Evolutionary conservation across 345 rosid species (phyloP), one percentile per base, ranked within the genome.

Genomic region (Eucalyptus marginata): DNA sequence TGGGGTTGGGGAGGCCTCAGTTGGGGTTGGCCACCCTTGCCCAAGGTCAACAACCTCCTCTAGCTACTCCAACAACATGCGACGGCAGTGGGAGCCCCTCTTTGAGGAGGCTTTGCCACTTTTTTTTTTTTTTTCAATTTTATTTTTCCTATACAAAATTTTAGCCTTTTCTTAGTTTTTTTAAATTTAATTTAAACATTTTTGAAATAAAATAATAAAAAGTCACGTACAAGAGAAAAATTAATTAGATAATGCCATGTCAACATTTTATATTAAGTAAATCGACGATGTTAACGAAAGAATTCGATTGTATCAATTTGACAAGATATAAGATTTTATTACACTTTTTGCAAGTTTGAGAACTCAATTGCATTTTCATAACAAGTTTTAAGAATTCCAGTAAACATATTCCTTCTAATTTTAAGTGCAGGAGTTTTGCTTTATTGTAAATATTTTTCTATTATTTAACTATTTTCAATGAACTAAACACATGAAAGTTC

Each of bases 61-160:
- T 6, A 0, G 22, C 54, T 8, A 51, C 22, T 51, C 54, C 18
- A 51, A 51, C 0, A 0, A 51, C 7, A 6, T 6, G 54, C 2
- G 0, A 7, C 0, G 1, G 3, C 2, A 0, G 0, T 6, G 54
- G 54, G 54, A 51, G 54, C 22, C 54, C 54, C 54, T 51, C 2
- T 51, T 4, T 6, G 3, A 16, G 54, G 54, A 51, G 54, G 20
- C 54, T 8, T 3, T 17, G 54, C 22, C 8, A 17, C 18, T 5
- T 50, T 50, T 49, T 13, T 49, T 51, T 51, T 16, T 51, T 15
- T 51, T 51, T 36, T 36, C 54, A 51, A 51, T 51, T 16, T 51
- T 51, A 51, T 51, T 51, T 51, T 17, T 17, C 54, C 54, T 51
- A 17, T 17, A 16, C 8, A 51, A 51, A 51, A 16, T 51, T 51